Evolutionary conservation across 2,329 filamentous ascomycete genomes (phyloP).

Genomic region (Geosmithia putterillii): DNA sequence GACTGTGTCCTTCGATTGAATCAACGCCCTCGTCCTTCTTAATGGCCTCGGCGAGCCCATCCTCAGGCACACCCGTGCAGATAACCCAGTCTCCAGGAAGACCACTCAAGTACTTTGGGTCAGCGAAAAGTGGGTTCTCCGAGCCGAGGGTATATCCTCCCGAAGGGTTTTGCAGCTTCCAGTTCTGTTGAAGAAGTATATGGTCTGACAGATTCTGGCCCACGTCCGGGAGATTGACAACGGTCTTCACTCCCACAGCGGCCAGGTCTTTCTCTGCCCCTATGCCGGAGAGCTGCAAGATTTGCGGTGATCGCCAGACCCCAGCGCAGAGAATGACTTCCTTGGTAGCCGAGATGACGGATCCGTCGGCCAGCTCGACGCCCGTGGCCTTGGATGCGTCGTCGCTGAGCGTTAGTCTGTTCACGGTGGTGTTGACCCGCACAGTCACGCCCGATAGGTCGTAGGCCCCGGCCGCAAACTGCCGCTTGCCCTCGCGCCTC

Average conservation of each 20-base stretch:
- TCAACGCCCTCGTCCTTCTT: conserved; percentile 17
- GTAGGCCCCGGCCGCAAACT: conserved; percentile 11
- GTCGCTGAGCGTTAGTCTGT: conserved; percentile 8
- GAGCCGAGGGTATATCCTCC: conserved; percentile 19
- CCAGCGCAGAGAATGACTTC: conserved; percentile 36
- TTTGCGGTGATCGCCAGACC: conserved; percentile 30
- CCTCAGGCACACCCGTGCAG: conserved; percentile 11
- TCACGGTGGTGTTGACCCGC: conserved; percentile 10
- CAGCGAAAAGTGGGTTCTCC: conserved; percentile 17
- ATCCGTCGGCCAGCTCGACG: conserved; percentile 15
- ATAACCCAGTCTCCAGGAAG: conserved; percentile 23
- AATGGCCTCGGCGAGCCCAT: conserved; percentile 17
- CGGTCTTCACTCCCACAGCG: conserved; percentile 16
- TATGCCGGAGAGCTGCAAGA: conserved; percentile 33
- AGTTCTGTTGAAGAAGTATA: conserved; percentile 12
- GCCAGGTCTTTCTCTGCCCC: conserved; percentile 21
- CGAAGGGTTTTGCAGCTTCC: conserved; percentile 18
- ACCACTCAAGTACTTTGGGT: conserved; percentile 21
- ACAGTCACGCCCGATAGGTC: conserved; percentile 12
- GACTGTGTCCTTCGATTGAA: conserved; percentile 15
- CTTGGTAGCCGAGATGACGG: conserved; percentile 7
- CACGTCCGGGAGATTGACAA: conserved; percentile 31
- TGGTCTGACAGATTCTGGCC: conserved; percentile 27
- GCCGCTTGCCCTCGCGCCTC: conserved; percentile 9
- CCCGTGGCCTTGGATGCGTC: conserved; percentile 9